Percentiles rank a stretch among this genome's conserved stretches.
Conservation (phyloP, 257 asterid genomes). For the Solanum corneliomulleri region DNA sequence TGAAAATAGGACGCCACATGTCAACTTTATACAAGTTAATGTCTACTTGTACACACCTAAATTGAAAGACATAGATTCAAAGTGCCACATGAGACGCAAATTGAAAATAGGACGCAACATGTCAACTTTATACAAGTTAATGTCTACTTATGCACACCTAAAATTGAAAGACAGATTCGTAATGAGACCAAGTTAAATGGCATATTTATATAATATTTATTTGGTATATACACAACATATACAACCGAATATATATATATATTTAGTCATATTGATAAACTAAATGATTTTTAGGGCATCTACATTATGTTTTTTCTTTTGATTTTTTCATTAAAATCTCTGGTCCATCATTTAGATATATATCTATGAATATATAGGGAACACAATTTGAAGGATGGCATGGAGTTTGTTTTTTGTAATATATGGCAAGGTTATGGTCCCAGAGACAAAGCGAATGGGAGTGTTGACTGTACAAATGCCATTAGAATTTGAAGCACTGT, state of each 20-base stretch:
- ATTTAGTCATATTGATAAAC: neutral
- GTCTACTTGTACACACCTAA: neutral
- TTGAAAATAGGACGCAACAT: neutral
- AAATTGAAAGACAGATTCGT: neutral
- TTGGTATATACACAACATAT: neutral
- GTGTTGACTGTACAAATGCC: neutral
- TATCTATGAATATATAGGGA: neutral
- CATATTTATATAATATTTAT: too few relatives aligned
- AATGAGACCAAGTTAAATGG: neutral
- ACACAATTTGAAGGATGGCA: neutral
- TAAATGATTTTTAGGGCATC: neutral
- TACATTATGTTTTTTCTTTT: neutral
- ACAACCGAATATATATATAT: neutral
- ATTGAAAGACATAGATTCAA: neutral
- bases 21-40: neutral
- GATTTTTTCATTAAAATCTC: neutral
- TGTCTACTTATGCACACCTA: too few relatives aligned
- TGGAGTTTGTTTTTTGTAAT: neutral
- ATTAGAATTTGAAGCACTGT: neutral
- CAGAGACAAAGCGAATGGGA: neutral
- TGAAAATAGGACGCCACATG: neutral
- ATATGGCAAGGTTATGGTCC: neutral
- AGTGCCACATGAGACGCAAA: neutral
- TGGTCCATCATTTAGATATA: neutral
- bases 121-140: neutral